Conservation (phyloP, 371 early-diverging fungal species). For the Blakeslea trispora region DNA sequence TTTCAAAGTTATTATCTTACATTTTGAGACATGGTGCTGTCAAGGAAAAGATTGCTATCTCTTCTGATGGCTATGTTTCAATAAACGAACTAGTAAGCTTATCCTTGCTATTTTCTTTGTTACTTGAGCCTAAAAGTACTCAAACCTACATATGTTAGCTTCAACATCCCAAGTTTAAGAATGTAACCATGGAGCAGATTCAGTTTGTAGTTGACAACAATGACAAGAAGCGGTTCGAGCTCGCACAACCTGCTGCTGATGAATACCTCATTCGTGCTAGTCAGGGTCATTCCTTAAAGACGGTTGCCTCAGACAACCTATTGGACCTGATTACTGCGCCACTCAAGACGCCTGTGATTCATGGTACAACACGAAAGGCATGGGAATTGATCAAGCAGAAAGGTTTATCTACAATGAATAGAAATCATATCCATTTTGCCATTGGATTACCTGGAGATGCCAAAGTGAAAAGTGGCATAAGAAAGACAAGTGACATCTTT, state of each 20-base stretch:
- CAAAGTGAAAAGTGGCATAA: slow-evolving; percentile 77
- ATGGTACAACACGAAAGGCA: slow-evolving; percentile 68
- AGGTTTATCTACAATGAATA: slow-evolving; percentile 77
- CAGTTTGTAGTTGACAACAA: slow-evolving; percentile 66
- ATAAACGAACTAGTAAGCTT: slow-evolving; percentile 61
- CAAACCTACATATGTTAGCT: too few species aligned
- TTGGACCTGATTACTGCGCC: slow-evolving; percentile 53
- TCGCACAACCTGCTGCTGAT: slow-evolving; percentile 36
- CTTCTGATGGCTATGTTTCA: slow-evolving; percentile 73
- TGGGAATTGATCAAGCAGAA: slow-evolving; percentile 63
- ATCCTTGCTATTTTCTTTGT: too few species aligned
- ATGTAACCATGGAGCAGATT: slow-evolving; percentile 55
- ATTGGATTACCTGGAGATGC: slow-evolving; percentile 66
- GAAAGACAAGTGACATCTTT: slow-evolving; percentile 61
- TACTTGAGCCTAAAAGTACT: too few species aligned
- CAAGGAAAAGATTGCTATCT: slow-evolving; percentile 72
- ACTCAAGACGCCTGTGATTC: slow-evolving; percentile 68
- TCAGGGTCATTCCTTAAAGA: slow-evolving; percentile 79
- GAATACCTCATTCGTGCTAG: slow-evolving; percentile 77
- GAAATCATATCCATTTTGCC: slow-evolving; percentile 91
- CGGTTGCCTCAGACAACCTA: slow-evolving; percentile 42
- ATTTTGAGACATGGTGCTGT: slow-evolving; percentile 84
- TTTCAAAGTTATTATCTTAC: slow-evolving; percentile 80
- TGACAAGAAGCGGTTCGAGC: slow-evolving; percentile 79
- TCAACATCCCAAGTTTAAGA: slow-evolving; percentile 54